Conservation (phyloP, 2,329 filamentous ascomycete genomes). For the Teratosphaeria destructans region DNA sequence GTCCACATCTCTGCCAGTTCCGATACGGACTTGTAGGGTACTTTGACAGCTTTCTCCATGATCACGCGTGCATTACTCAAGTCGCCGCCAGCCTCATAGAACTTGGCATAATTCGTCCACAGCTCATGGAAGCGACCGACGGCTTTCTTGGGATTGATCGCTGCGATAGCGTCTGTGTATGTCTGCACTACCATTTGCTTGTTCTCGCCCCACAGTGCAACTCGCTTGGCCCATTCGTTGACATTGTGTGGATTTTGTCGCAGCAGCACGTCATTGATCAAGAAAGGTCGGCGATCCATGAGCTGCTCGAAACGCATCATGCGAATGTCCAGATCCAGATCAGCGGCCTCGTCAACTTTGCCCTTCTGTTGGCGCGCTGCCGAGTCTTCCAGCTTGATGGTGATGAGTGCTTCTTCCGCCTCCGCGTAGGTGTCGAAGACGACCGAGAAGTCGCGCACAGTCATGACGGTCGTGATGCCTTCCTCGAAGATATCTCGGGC, state of each 20-base stretch:
- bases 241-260: constrained; percentile 96
- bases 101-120: constrained; percentile 94
- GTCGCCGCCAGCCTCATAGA: constrained; percentile 85
- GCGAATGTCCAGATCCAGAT: constrained; percentile 88
- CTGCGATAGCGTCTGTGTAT: constrained; percentile 86
- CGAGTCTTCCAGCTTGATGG: constrained; percentile 80
- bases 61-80: constrained; percentile 78
- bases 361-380: constrained; percentile 70
- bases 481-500: constrained; percentile 92
- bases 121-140: constrained; percentile 87
- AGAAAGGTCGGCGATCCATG: constrained; percentile 91
- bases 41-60: constrained; percentile 95
- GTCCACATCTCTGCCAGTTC: constrained; percentile 98
- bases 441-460: constrained; percentile 90
- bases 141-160: constrained; percentile 89
- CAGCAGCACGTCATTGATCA: constrained; percentile 89
- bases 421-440: constrained; percentile 95
- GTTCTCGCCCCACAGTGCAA: constrained; percentile 93
- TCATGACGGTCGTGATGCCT: constrained; percentile 96
- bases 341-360: constrained; percentile 66
- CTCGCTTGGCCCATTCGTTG: constrained; percentile 90
- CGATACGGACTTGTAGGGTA: constrained; percentile 93
- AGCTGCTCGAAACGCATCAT: constrained; percentile 98
- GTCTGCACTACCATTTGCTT: constrained; percentile 84
- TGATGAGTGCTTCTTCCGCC: constrained; percentile 93